Conservation (phyloP, 108 stramenopile species). For the Conticribra guillardii region DNA sequence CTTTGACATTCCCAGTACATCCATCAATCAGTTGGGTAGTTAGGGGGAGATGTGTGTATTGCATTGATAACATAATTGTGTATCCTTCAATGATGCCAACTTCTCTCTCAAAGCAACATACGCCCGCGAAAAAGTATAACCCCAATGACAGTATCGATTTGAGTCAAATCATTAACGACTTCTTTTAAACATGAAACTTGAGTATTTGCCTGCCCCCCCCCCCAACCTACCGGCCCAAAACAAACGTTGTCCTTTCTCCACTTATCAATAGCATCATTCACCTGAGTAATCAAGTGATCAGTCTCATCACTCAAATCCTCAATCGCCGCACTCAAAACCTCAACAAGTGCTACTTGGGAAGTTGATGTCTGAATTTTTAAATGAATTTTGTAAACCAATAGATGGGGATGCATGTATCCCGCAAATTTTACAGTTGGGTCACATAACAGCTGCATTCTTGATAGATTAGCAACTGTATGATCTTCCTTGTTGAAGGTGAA, state of each 20-base stretch:
- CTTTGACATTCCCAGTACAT: too few relatives aligned
- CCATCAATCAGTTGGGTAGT: too few relatives aligned
- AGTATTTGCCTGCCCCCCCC: too few relatives aligned
- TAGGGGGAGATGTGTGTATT: too few relatives aligned
- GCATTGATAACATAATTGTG: too few relatives aligned
- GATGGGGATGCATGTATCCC: constrained; percentile 96
- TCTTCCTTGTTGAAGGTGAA: constrained; percentile 97
- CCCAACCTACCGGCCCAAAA: constrained; percentile 51
- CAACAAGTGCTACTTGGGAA: constrained; percentile 70
- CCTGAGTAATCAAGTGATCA: constrained; percentile 83
- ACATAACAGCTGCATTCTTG: constrained; percentile 93
- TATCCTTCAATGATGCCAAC: too few relatives aligned
- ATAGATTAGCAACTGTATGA: constrained; percentile 93
- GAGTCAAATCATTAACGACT: too few relatives aligned
- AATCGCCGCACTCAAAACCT: constrained; percentile 80
- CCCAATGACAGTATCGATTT: too few relatives aligned
- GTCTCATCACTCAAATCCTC: constrained; percentile 89
- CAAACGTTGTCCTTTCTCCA: constrained; percentile 82
- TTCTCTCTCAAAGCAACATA: too few relatives aligned
- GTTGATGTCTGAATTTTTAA: constrained; percentile 90
- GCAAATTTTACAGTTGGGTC: constrained; percentile 89
- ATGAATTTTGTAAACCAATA: constrained; percentile 84
- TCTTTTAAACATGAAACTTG: too few relatives aligned
- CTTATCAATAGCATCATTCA: constrained; percentile 73
- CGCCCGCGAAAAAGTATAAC: too few relatives aligned